These are phyloP conservation scores for Pyrenula massariospora DNA, from an alignment of 495 filamentous ascomycete genomes.

Conservation along the genomic window DNA sequence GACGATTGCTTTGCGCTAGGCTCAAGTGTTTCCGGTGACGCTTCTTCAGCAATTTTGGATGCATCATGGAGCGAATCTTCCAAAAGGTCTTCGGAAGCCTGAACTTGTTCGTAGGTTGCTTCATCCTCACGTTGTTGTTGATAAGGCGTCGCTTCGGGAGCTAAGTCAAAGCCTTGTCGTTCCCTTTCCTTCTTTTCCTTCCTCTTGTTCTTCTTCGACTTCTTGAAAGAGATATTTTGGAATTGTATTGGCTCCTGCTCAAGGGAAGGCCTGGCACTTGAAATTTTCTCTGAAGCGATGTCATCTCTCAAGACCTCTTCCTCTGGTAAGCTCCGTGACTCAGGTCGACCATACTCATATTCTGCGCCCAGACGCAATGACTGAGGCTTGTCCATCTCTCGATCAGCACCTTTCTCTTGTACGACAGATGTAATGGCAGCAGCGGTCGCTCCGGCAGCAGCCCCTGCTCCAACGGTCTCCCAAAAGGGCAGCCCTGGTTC, in stretches of 20 bases:
- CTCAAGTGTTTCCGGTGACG: too few relatives aligned
- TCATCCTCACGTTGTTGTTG: not conserved
- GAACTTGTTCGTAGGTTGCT: not conserved
- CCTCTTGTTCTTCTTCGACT: slow-evolving; percentile 17
- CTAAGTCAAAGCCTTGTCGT: not conserved
- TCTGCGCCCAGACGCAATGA: too few relatives aligned
- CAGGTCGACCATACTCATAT: too few relatives aligned
- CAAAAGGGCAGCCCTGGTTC: not conserved
- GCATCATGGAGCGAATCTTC: slow-evolving; percentile 13
- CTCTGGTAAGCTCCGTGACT: too few relatives aligned
- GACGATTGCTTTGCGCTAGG: too few relatives aligned
- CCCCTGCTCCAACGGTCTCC: not conserved
- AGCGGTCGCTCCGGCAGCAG: not conserved
- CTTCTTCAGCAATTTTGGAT: too few relatives aligned
- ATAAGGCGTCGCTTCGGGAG: not conserved
- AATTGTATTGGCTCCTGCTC: not conserved
- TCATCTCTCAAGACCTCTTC: not conserved
- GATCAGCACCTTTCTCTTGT: not conserved
- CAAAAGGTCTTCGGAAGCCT: not conserved
- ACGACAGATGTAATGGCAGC: not conserved
- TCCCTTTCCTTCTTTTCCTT: not conserved
- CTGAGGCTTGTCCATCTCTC: too few relatives aligned
- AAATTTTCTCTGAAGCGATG: not conserved
- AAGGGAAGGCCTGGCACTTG: not conserved
- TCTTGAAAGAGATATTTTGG: slow-evolving; percentile 13